Percentiles rank a stretch among this genome's conserved stretches.
phyloP scores from a whole-genome alignment of 176 grass and related monocot species.

The Secale cereale region DNA sequence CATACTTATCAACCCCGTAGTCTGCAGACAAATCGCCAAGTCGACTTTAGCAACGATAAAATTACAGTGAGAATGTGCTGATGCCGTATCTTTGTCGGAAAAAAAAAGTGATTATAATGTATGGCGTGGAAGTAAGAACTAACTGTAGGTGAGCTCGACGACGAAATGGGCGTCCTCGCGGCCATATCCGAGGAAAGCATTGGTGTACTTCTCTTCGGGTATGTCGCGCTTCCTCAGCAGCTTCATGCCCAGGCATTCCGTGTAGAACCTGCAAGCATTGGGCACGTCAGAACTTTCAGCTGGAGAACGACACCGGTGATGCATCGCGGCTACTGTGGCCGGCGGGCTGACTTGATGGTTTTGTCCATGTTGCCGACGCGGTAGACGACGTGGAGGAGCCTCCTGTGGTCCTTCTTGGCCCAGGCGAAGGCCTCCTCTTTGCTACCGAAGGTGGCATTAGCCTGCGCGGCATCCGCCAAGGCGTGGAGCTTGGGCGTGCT shows the following conservation, averaged over 20 bases:
- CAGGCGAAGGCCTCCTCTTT: slow-evolving; percentile 65
- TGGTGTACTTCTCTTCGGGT: slow-evolving; percentile 76
- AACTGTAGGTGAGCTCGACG: slow-evolving; percentile 84
- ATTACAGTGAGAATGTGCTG: background rate
- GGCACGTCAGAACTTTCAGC: background rate
- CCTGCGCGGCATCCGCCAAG: slow-evolving; percentile 39
- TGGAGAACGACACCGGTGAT: background rate
- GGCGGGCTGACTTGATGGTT: slow-evolving; percentile 53
- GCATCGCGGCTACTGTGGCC: background rate
- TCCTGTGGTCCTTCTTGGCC: slow-evolving; percentile 70
- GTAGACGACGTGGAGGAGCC: slow-evolving; percentile 88
- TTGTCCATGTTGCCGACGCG: slow-evolving; percentile 74
- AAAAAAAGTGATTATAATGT: too few relatives aligned
- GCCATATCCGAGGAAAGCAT: slow-evolving; percentile 85
- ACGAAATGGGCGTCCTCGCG: slow-evolving; percentile 80
- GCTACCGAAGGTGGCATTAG: slow-evolving; percentile 40
- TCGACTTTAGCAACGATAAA: background rate
- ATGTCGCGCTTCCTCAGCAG: slow-evolving; percentile 82
- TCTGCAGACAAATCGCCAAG: slow-evolving; percentile 33
- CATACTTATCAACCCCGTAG: slow-evolving; percentile 79
- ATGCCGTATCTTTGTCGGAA: too few relatives aligned
- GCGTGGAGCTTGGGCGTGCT: slow-evolving; percentile 11
- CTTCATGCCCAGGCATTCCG: slow-evolving; percentile 93
- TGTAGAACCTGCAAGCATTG: slow-evolving; percentile 67
- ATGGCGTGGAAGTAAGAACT: background rate